Evolutionary conservation across 495 filamentous ascomycete genomes (phyloP), one percentile per base, ranked within the genome.

Genomic region (Talaromyces stipitatus): DNA sequence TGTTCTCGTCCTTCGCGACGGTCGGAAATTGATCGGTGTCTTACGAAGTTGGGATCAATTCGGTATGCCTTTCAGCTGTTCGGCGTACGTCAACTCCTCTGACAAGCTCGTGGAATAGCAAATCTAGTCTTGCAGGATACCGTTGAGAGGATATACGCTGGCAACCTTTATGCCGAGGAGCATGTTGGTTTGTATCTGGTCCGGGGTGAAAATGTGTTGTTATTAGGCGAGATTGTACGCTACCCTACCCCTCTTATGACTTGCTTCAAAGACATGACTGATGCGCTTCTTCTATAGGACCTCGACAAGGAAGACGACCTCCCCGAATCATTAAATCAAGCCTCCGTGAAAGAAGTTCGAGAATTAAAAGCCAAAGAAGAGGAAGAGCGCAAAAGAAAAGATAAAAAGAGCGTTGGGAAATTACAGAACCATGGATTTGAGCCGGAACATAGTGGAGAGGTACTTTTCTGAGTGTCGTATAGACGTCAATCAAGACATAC

Each of bases 21-120:
- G 95, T 33, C 82, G 92, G 58, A 97, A 96, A 72, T 75, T 96
- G 59, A 89, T 94, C 52, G 94, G 94, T 18, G 89, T 97, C 10
- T 72, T 98, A 63, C 78, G 94, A 61, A 96, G 90, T 65, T 98
- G 95, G 92, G 94, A 98, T 73, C 94, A 98, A 69, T 97, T 96
- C 66, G 91, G 91, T 94, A 85, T 62, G 79, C 62, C 28, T 45
- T 18, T 23, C n/a, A 28, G 43, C 53, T 16, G 32, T 43, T 7
- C 20, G 20, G 11, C 20, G 20, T 52, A 16, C 30, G 16, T 12
- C 47, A 54, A 59, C 22, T 4, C 23, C 1, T 28, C 45, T 63
- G 41, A 57, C 38, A 51, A 23, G 9, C 9, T 45, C 3, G 18
- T 23, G 18, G 7, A 23, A 38, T 62, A 97, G 92, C 92, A 48